A percentile compares a stretch with the other conserved stretches of the same genome.
These are phyloP conservation scores for Lentinula boryana DNA, from an alignment of 768 basidiomycete genomes.

Conservation along the genomic window DNA sequence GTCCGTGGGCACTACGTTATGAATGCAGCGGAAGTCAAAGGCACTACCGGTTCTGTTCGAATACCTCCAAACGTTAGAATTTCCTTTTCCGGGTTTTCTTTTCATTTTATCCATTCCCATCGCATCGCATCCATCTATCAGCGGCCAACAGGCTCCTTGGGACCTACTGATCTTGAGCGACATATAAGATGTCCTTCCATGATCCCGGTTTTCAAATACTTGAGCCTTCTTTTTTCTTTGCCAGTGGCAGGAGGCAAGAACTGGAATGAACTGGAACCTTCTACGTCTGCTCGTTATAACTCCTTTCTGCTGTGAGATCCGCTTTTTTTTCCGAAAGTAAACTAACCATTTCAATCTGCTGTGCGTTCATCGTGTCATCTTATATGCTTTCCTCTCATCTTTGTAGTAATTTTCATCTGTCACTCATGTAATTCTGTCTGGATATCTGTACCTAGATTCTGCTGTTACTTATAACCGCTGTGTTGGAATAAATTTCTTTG, in stretches of 20 bases:
- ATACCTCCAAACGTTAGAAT: background rate
- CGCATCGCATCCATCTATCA: constrained; percentile 1
- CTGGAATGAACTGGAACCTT: background rate
- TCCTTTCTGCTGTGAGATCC: background rate
- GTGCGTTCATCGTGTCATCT: background rate
- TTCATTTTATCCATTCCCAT: background rate
- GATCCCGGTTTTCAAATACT: background rate
- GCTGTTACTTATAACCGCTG: background rate
- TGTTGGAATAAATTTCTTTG: background rate
- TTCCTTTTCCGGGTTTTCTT: background rate
- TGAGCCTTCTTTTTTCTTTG: too few relatives aligned
- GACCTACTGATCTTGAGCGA: background rate
- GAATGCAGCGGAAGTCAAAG: background rate
- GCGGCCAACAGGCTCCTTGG: background rate
- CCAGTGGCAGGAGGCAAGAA: background rate
- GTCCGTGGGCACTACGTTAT: background rate
- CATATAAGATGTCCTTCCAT: background rate
- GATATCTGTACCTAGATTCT: constrained; percentile 1
- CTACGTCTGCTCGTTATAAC: background rate
- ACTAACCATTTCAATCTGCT: background rate
- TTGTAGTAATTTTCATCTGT: background rate
- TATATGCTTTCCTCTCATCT: background rate
- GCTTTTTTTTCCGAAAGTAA: background rate
- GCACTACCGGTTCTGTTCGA: background rate
- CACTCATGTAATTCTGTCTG: background rate